phyloP scores from a whole-genome alignment of 345 rosid genomes.

The Salix koriyanagi region DNA sequence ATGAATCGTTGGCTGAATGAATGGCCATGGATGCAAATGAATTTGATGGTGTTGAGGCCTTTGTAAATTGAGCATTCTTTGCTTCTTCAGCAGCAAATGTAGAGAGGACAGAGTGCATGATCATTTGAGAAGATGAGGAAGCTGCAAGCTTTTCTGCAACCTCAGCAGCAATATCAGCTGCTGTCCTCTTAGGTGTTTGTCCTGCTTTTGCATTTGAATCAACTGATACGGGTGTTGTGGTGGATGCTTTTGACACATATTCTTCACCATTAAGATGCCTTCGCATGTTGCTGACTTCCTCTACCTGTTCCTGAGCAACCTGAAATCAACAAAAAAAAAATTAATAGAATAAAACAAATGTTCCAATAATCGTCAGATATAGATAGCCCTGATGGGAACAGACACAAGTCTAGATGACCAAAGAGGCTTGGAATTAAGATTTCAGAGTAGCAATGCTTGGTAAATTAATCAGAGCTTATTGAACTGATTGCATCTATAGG shows the following conservation, averaged over 20 bases:
- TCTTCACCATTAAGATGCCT: slow-evolving; percentile 56
- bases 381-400: neutral
- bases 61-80: slow-evolving; percentile 48
- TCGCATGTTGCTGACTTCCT: slow-evolving; percentile 69
- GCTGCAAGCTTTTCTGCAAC: slow-evolving; percentile 88
- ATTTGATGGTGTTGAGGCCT: slow-evolving; percentile 25
- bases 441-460: neutral
- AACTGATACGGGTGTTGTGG: slow-evolving; percentile 16
- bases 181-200: slow-evolving; percentile 57
- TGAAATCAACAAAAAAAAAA: slow-evolving; percentile 23
- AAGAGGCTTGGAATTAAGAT: neutral
- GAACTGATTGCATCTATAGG: neutral
- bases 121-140: slow-evolving; percentile 84
- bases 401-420: neutral
- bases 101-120: slow-evolving; percentile 86
- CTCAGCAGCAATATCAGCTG: slow-evolving; percentile 94
- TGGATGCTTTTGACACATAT: slow-evolving; percentile 35
- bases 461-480: neutral
- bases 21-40: slow-evolving; percentile 19
- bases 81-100: slow-evolving; percentile 94
- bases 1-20: slow-evolving; percentile 20
- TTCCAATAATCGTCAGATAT: neutral
- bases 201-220: slow-evolving; percentile 38
- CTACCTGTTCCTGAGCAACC: slow-evolving; percentile 77
- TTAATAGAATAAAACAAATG: neutral